phyloP scores from a whole-genome alignment of 306 rosid genomes.

The Bauhinia variegata region DNA sequence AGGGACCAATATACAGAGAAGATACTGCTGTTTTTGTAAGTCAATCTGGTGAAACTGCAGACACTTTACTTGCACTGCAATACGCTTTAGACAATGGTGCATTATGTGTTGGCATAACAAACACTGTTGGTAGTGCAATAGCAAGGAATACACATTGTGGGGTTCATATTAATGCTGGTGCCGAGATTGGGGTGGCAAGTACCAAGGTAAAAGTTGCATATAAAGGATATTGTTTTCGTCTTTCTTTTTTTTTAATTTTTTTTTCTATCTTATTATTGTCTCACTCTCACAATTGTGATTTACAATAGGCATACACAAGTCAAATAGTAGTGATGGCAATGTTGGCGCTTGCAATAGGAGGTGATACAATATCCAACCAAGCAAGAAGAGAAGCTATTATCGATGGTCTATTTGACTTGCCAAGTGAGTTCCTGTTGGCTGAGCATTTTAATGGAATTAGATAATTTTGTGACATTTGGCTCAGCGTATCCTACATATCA shows the following conservation, averaged over 20 bases:
- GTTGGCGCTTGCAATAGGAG: slow-evolving; percentile 93
- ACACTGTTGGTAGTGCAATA: slow-evolving; percentile 91
- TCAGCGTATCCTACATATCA: not conserved
- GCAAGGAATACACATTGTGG: slow-evolving; percentile 98
- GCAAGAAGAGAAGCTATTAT: slow-evolving; percentile 85
- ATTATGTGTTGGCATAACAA: slow-evolving; percentile 93
- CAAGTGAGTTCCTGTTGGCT: slow-evolving; percentile 65
- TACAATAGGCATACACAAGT: slow-evolving; percentile 87
- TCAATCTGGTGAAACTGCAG: slow-evolving; percentile 99
- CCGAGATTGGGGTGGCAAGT: slow-evolving; percentile 99
- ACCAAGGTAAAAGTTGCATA: slow-evolving; percentile 72
- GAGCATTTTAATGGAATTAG: slow-evolving; percentile 22
- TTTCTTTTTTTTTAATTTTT: slow-evolving; percentile 19
- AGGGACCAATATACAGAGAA: slow-evolving; percentile 94
- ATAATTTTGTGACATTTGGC: not conserved
- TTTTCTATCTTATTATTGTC: slow-evolving; percentile 19
- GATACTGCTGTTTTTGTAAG: slow-evolving; percentile 97
- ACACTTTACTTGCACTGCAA: slow-evolving; percentile 83
- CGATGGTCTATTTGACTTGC: slow-evolving; percentile 87
- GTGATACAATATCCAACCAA: slow-evolving; percentile 82
- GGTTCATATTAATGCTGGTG: slow-evolving; percentile 96
- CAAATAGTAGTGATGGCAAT: slow-evolving; percentile 99
- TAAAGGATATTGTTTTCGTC: slow-evolving; percentile 21
- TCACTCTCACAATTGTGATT: slow-evolving; percentile 26
- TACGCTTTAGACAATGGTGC: slow-evolving; percentile 97